Base-by-base conservation (phyloP, 78 protist species). In the Dictyostelium capitatum region DNA sequence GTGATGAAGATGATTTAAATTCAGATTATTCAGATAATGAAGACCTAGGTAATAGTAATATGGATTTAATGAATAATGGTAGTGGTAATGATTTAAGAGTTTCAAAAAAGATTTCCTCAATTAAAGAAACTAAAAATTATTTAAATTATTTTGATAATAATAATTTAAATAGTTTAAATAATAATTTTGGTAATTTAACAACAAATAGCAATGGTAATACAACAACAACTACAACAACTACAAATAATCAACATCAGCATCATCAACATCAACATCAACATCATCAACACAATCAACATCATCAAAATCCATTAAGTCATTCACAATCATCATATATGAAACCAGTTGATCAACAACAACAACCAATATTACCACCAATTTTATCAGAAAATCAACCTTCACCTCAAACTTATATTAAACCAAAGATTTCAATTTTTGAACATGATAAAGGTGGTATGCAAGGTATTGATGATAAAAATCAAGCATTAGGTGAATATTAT, bases 391-490 rank as follows among this genome's bases (percentile, higher is more conserved):
- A 47, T 12, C 30, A 77, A 43, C 14, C 30, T 7, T 50, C 64
- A 56, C 82, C 37, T 1, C 85, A 20, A 32, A 25, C 43, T n/a
- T 53, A n/a, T n/a, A 54, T 83, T 37, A 17, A 46, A 65, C 92
- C 92, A 75, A 87, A 87, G 83, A 75, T 80, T 10, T 95, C 89
- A 37, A 87, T 90, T 41, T 95, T 95, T 37, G 89, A 78, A 37
- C 84, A 79, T 57, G 92, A 89, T 75, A 89, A 70, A 69, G 96
- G 95, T 32, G 98, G 98, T 19, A 64, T 96, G 91, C 89, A 89
- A 53, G 96, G 96, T 62, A 81, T 80, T 48, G 84, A 89, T 59
- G 81, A 64, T 6, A 51, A 53, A 30, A 82, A 82, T 30, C 48
- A 89, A 28, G 32, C 83, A 9, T 11, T 89, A 32, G 50, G 72